Base-by-base conservation (phyloP, 768 basidiomycete genomes). In the Naganishia kalamii region DNA sequence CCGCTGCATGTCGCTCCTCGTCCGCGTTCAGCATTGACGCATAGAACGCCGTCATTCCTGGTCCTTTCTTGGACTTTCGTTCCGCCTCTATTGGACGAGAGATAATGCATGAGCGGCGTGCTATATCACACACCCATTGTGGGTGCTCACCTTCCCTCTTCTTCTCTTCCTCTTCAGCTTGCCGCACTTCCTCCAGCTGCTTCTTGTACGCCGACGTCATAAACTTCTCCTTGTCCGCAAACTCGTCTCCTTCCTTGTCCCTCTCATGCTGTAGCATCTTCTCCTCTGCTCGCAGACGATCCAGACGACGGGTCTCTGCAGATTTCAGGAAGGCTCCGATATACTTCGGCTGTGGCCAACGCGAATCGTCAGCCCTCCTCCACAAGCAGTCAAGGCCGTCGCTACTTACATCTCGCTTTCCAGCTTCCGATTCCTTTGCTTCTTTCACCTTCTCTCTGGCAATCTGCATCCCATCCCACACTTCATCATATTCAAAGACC, bases 141-240 rank as follows among this genome's bases (percentile, higher is more conserved):
- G 15, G 4, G 8, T n/a, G 80, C 84, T 48, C 68, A 91, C 94
- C 96, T 80, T 98, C 94, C 69, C 87, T 82, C 71, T 81, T 79
- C 78, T 83, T 88, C 78, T 98, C 96, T 72, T 98, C 94, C 74
- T 92, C 91, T 74, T 98, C 96, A 0, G 92, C 91, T 73, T 80
- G 83, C 63, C 90, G 83, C 6, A 97, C 85, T 78, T 93, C 89
- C 51, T 85, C 92, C 86, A 96, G 89, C 79, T 98, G 96, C 52
- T 90, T 88, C 76, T 92, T 92, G 80, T 99, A 99, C 25, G 90
- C 92, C 72, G 92, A 90, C 0, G 96, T 99, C 54, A 98, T 94
- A 72, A 98, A 99, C n/a, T 86, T 83, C 62, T 97, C 96, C 81
- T 93, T 98, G 80, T 90, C 96, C 63, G 83, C 83, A 75, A 90